Conservation (phyloP, 805 yeast genomes). For the Metschnikowia kofuensis region DNA sequence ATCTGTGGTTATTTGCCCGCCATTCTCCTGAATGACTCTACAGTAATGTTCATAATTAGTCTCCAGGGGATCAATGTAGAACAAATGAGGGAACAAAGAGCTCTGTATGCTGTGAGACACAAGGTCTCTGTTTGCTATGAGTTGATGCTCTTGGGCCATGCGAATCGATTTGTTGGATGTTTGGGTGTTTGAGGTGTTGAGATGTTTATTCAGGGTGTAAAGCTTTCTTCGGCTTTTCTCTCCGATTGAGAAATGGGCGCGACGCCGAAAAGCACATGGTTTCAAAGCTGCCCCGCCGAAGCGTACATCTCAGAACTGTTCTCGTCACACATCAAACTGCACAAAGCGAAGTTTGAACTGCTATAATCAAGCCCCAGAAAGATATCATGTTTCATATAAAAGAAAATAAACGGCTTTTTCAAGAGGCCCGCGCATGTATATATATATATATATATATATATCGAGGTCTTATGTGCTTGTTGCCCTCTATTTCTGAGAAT, state of each 20-base stretch:
- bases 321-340: neutral
- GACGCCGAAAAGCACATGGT: neutral
- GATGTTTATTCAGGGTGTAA: slow-evolving; percentile 6
- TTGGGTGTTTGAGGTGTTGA: slow-evolving; percentile 12
- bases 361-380: neutral
- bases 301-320: slow-evolving; percentile 1
- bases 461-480: no score
- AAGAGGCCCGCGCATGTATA: no score
- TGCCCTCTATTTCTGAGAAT: no score
- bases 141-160: slow-evolving; percentile 7
- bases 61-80: slow-evolving; percentile 7
- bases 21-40: slow-evolving; percentile 3
- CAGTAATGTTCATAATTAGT: slow-evolving; percentile 3
- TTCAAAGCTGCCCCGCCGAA: neutral
- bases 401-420: no score
- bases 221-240: slow-evolving; percentile 5
- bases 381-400: no score
- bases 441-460: no score
- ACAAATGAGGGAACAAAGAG: slow-evolving; percentile 5
- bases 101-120: slow-evolving; percentile 6
- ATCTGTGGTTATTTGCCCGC: slow-evolving; percentile 5
- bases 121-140: slow-evolving; percentile 1
- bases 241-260: neutral
- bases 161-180: slow-evolving; percentile 9
- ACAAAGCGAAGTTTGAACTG: neutral